These are phyloP conservation scores for Paracoccidioides lutzii DNA, from an alignment of 2,329 filamentous ascomycete genomes.

Conservation along the genomic window DNA sequence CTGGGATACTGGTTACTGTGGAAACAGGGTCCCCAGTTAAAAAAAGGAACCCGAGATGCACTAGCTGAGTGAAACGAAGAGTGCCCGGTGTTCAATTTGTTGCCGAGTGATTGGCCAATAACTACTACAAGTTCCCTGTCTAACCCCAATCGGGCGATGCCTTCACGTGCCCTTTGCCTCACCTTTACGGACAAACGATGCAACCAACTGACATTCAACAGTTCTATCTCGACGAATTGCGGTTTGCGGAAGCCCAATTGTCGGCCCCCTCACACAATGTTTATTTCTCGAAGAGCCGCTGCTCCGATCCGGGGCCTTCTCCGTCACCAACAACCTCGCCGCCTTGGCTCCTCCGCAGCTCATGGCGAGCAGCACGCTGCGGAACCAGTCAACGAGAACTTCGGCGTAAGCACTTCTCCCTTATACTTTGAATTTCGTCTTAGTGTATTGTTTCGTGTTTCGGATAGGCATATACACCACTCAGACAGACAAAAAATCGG, in stretches of 20 bases:
- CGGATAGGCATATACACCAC: neutral
- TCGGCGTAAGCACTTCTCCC: slow-evolving; percentile 27
- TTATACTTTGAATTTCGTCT: neutral
- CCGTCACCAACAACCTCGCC: slow-evolving; percentile 31
- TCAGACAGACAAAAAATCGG: neutral
- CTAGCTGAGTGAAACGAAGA: too few relatives aligned
- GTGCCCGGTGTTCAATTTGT: too few relatives aligned
- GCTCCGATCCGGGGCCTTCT: slow-evolving; percentile 26
- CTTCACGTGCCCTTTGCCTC: slow-evolving; percentile 8
- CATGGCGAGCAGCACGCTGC: slow-evolving; percentile 23
- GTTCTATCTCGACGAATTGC: neutral
- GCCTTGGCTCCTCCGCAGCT: slow-evolving; percentile 32
- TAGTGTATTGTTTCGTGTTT: neutral
- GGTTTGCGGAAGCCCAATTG: neutral
- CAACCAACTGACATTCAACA: neutral
- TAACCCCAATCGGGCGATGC: slow-evolving; percentile 8
- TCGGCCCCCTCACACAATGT: slow-evolving; percentile 20
- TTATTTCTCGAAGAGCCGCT: slow-evolving; percentile 29
- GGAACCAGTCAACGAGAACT: slow-evolving; percentile 33
- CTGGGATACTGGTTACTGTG: neutral
- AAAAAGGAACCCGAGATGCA: neutral
- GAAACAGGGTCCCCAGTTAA: neutral
- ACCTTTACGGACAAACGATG: neutral
- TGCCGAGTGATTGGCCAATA: too few relatives aligned
- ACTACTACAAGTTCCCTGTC: neutral